phyloP scores from a whole-genome alignment of 2,329 filamentous ascomycete species.

The Beauveria sp. region DNA sequence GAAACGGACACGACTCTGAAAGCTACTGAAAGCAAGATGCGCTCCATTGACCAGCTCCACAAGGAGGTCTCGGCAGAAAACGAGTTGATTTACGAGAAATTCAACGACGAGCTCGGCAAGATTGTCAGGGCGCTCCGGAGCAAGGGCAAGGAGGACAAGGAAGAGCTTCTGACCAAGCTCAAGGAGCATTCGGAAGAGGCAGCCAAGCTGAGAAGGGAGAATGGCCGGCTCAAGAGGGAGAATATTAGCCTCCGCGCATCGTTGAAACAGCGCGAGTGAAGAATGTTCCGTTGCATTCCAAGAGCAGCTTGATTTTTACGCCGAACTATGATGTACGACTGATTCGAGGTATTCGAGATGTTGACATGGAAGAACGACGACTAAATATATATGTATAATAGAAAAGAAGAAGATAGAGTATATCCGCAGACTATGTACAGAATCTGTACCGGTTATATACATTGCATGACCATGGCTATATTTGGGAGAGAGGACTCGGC shows the following conservation, averaged over 20 bases:
- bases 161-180: conserved; percentile 65
- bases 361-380: background rate
- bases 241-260: conserved; percentile 60
- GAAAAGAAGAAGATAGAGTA: background rate
- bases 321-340: conserved; percentile 12
- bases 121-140: conserved; percentile 69
- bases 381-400: conserved; percentile 8
- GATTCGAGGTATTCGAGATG: background rate
- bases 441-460: background rate
- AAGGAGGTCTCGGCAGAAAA: conserved; percentile 85
- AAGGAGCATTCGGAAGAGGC: conserved; percentile 72
- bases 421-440: background rate
- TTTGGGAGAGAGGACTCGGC: too few relatives aligned
- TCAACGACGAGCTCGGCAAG: conserved; percentile 83
- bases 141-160: conserved; percentile 68
- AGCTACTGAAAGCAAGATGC: conserved; percentile 69
- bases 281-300: background rate
- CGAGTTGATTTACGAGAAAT: conserved; percentile 82
- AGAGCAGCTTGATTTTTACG: conserved; percentile 14
- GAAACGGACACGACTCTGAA: conserved; percentile 67
- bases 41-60: conserved; percentile 80
- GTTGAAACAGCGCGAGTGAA: conserved; percentile 36
- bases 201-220: conserved; percentile 74
- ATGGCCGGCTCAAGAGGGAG: conserved; percentile 73
- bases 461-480: background rate